Conservation (phyloP, 176 grass and related monocot genomes). For the Eremochloa ophiuroides region DNA sequence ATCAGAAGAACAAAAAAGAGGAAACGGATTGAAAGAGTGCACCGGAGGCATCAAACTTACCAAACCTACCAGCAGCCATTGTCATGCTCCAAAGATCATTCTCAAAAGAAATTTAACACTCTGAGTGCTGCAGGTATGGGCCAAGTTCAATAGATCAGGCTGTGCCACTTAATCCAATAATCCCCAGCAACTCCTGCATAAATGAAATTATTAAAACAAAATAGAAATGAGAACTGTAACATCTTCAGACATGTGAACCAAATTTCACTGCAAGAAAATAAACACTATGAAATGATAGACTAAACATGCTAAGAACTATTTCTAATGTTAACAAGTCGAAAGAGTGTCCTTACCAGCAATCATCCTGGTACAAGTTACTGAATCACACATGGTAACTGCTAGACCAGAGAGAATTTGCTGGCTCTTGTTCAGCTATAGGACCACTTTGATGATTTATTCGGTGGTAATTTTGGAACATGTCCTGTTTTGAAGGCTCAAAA, state of each 20-base stretch:
- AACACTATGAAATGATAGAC: neutral
- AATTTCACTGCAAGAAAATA: slow-evolving; percentile 9
- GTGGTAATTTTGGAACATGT: slow-evolving; percentile 41
- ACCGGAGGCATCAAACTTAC: slow-evolving; percentile 39
- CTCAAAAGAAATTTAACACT: slow-evolving; percentile 72
- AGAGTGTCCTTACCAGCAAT: slow-evolving; percentile 46
- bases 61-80: slow-evolving; percentile 50
- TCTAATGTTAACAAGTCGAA: neutral
- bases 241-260: neutral
- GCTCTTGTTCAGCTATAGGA: slow-evolving; percentile 47
- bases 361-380: slow-evolving; percentile 36
- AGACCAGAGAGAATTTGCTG: slow-evolving; percentile 59
- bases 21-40: neutral
- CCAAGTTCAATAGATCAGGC: slow-evolving; percentile 50
- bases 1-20: neutral
- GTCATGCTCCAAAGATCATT: slow-evolving; percentile 61
- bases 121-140: slow-evolving; percentile 60
- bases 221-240: slow-evolving; percentile 4
- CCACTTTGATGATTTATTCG: slow-evolving; percentile 43
- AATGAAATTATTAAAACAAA: slow-evolving; percentile 19
- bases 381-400: slow-evolving; percentile 75
- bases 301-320: neutral
- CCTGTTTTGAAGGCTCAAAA: slow-evolving; percentile 66
- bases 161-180: slow-evolving; percentile 50
- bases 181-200: slow-evolving; percentile 41